Evolutionary conservation across 2,329 filamentous ascomycete genomes (phyloP).

Genomic region (Chrysosphaeria jannelii): DNA sequence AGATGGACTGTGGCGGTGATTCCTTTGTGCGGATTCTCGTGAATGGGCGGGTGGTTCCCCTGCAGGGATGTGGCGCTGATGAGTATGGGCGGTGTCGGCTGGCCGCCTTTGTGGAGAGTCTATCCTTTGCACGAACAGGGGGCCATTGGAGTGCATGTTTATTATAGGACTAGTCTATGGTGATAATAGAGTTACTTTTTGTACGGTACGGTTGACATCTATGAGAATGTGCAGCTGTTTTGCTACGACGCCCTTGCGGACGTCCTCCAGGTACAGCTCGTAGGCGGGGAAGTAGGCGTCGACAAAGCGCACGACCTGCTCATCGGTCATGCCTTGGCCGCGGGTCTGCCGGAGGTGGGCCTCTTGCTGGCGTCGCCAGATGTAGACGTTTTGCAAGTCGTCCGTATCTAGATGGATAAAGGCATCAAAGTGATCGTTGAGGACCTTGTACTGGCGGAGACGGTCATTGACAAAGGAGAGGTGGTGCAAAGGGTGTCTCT

Average conservation of each 20-base stretch:
- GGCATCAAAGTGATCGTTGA: conserved; percentile 20
- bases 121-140: conserved; percentile 40
- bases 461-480: conserved; percentile 19
- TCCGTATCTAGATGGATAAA: conserved; percentile 37
- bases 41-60: conserved; percentile 52
- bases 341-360: conserved; percentile 30
- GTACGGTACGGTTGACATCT: conserved; percentile 25
- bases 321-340: conserved; percentile 55
- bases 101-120: conserved; percentile 37
- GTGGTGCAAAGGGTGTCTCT: conserved; percentile 16
- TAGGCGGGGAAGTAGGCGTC: conserved; percentile 41
- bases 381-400: conserved; percentile 46
- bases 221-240: conserved; percentile 32
- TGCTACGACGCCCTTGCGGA: conserved; percentile 25
- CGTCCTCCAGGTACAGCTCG: conserved; percentile 30
- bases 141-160: too few relatives aligned
- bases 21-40: conserved; percentile 54
- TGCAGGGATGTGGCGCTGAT: conserved; percentile 43
- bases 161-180: not conserved
- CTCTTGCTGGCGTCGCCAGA: conserved; percentile 64
- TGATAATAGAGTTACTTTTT: conserved; percentile 17
- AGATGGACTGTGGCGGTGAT: conserved; percentile 37
- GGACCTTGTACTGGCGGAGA: conserved; percentile 15
- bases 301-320: conserved; percentile 48
- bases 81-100: conserved; percentile 38